These are phyloP conservation scores for Myriangium duriaei DNA, from an alignment of 2,329 filamentous ascomycete genomes.

Conservation along the genomic window DNA sequence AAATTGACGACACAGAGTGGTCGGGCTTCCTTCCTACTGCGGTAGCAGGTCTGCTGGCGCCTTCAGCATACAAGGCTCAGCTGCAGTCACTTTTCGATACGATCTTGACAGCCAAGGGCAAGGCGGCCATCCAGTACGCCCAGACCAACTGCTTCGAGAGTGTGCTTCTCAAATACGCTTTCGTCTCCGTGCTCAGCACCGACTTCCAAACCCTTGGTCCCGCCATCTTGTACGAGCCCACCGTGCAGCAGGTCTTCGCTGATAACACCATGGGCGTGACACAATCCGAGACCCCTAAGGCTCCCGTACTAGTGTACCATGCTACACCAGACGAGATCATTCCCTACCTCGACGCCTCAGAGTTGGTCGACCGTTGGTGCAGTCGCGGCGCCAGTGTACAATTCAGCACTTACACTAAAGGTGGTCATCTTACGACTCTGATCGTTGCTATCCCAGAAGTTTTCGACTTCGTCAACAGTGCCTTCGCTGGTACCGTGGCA, in stretches of 20 bases:
- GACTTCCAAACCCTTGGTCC: conserved; percentile 16
- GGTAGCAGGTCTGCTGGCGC: conserved; percentile 15
- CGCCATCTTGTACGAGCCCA: conserved; percentile 16
- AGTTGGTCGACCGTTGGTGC: conserved; percentile 18
- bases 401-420: conserved; percentile 17
- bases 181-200: conserved; percentile 12
- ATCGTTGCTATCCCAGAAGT: conserved; percentile 16
- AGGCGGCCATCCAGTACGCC: conserved; percentile 13
- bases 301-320: conserved; percentile 20
- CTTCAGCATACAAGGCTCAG: conserved; percentile 15
- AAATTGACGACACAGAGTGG: conserved; percentile 17
- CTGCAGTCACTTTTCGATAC: conserved; percentile 13
- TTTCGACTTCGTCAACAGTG: conserved; percentile 16
- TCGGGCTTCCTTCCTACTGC: conserved; percentile 19
- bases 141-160: conserved; percentile 14
- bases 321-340: conserved; percentile 20
- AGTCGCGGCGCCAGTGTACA: conserved; percentile 16
- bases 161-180: conserved; percentile 16
- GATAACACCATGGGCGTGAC: conserved; percentile 16
- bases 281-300: conserved; percentile 16
- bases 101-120: conserved; percentile 16
- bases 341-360: conserved; percentile 18
- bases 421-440: conserved; percentile 19
- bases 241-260: conserved; percentile 13
- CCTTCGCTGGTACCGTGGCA: conserved; percentile 9